phyloP scores from a whole-genome alignment of 2,329 filamentous ascomycete species.

The Cordyceps cicadae region DNA sequence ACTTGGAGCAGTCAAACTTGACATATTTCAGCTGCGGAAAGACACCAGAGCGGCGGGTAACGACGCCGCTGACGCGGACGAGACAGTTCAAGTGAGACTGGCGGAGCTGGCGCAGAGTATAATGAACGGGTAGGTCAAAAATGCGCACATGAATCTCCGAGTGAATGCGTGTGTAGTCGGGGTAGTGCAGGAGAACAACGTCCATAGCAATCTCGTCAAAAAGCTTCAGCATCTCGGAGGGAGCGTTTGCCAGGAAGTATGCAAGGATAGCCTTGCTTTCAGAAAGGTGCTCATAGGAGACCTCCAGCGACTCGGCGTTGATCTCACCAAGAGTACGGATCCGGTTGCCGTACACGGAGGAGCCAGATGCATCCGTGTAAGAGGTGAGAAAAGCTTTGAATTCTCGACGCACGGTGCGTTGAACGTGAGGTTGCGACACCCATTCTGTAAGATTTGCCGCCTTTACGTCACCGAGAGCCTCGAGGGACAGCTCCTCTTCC shows the following conservation, averaged over 20 bases:
- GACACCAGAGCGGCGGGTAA: slow-evolving; percentile 87
- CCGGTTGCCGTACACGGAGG: slow-evolving; percentile 88
- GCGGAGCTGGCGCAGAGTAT: slow-evolving; percentile 88
- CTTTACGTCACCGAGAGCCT: slow-evolving; percentile 88
- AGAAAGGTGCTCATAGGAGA: slow-evolving; percentile 88
- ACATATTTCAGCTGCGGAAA: slow-evolving; percentile 98
- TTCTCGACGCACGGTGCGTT: slow-evolving; percentile 87
- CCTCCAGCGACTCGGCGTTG: slow-evolving; percentile 92
- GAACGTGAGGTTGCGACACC: slow-evolving; percentile 83
- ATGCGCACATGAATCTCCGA: slow-evolving; percentile 97
- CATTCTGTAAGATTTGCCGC: slow-evolving; percentile 89
- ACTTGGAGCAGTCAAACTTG: slow-evolving; percentile 95
- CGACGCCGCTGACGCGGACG: slow-evolving; percentile 87
- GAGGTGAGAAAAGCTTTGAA: slow-evolving; percentile 97
- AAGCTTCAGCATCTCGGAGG: slow-evolving; percentile 88
- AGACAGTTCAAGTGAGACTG: slow-evolving; percentile 95
- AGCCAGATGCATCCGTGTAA: slow-evolving; percentile 81
- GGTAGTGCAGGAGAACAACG: slow-evolving; percentile 89
- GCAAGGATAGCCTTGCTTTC: slow-evolving; percentile 87
- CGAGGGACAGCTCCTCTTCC: slow-evolving; percentile 88
- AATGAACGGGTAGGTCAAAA: slow-evolving; percentile 86
- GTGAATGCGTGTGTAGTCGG: slow-evolving; percentile 95
- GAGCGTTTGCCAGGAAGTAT: slow-evolving; percentile 93
- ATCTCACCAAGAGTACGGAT: slow-evolving; percentile 94
- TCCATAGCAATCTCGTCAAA: slow-evolving; percentile 98